These are phyloP conservation scores for Trametes meyenii DNA, from an alignment of 768 basidiomycete species.

Conservation along the genomic window DNA sequence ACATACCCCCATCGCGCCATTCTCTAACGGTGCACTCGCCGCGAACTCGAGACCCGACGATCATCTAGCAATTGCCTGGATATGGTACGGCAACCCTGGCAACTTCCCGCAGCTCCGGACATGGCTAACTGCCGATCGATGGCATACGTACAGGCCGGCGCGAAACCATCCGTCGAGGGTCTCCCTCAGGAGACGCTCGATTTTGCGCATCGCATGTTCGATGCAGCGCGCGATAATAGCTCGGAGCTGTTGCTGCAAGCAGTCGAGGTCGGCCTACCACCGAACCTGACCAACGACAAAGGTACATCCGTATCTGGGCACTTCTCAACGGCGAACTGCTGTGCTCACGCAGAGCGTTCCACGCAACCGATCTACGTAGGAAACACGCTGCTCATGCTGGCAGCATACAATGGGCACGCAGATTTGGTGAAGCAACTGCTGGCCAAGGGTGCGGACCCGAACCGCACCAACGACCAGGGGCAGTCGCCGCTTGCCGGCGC, in stretches of 20 bases:
- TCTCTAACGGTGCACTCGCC: background rate
- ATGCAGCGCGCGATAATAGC: slow-evolving; percentile 68
- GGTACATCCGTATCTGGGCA: slow-evolving; percentile 40
- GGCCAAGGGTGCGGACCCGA: slow-evolving; percentile 61
- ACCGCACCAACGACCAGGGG: slow-evolving; percentile 68
- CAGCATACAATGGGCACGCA: slow-evolving; percentile 70
- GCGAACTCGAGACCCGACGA: background rate
- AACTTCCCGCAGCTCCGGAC: background rate
- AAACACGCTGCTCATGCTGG: slow-evolving; percentile 80
- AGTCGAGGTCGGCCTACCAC: slow-evolving; percentile 68
- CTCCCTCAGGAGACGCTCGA: slow-evolving; percentile 44
- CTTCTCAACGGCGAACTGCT: background rate
- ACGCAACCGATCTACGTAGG: slow-evolving; percentile 42
- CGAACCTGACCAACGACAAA: slow-evolving; percentile 73
- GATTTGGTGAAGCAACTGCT: slow-evolving; percentile 57
- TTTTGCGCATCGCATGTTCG: slow-evolving; percentile 72
- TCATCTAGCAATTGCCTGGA: background rate
- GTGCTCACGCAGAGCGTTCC: background rate
- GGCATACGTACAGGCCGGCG: background rate
- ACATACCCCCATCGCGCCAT: background rate
- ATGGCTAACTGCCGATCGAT: background rate
- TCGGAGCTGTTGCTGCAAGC: slow-evolving; percentile 56
- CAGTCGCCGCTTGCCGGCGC: slow-evolving; percentile 79
- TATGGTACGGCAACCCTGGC: background rate
- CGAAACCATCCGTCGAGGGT: slow-evolving; percentile 7